These are phyloP conservation scores for Diplodia mutila DNA, from an alignment of 2,329 filamentous ascomycete species.

Conservation along the genomic window DNA sequence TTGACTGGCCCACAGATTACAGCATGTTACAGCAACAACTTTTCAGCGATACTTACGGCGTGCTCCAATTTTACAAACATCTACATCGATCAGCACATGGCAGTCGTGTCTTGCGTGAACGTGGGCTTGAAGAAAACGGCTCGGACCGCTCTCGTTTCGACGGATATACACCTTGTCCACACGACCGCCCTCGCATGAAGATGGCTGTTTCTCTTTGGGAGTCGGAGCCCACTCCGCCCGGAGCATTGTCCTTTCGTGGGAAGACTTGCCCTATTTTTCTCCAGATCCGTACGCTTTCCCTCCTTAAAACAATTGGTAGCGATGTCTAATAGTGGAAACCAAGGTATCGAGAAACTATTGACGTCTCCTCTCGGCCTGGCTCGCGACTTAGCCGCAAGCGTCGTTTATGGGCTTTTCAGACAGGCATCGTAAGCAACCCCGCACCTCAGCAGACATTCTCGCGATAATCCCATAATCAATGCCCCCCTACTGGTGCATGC, in stretches of 20 bases:
- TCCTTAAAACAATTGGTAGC: neutral
- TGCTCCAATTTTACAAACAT: slow-evolving; percentile 22
- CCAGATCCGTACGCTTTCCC: slow-evolving; percentile 9
- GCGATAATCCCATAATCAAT: slow-evolving; percentile 18
- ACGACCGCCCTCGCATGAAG: neutral
- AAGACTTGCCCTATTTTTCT: slow-evolving; percentile 3
- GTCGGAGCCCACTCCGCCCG: slow-evolving; percentile 5
- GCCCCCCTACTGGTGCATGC: slow-evolving; percentile 13
- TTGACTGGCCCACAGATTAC: slow-evolving; percentile 21
- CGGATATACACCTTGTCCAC: slow-evolving; percentile 4
- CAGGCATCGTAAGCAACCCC: neutral
- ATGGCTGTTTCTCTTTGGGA: neutral
- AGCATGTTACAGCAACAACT: slow-evolving; percentile 16
- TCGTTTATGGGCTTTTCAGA: neutral
- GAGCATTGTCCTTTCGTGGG: neutral
- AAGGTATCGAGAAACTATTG: neutral
- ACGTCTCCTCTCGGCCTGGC: neutral
- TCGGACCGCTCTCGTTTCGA: slow-evolving; percentile 8
- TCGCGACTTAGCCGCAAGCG: neutral
- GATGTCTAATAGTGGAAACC: slow-evolving; percentile 9
- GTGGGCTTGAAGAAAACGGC: slow-evolving; percentile 18
- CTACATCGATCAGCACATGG: slow-evolving; percentile 16
- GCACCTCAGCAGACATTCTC: slow-evolving; percentile 22
- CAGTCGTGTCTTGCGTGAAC: slow-evolving; percentile 13
- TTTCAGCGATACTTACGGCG: slow-evolving; percentile 18